Evolutionary conservation across 108 stramenopile species (phyloP).

Genomic region (Nitzschia sp.): DNA sequence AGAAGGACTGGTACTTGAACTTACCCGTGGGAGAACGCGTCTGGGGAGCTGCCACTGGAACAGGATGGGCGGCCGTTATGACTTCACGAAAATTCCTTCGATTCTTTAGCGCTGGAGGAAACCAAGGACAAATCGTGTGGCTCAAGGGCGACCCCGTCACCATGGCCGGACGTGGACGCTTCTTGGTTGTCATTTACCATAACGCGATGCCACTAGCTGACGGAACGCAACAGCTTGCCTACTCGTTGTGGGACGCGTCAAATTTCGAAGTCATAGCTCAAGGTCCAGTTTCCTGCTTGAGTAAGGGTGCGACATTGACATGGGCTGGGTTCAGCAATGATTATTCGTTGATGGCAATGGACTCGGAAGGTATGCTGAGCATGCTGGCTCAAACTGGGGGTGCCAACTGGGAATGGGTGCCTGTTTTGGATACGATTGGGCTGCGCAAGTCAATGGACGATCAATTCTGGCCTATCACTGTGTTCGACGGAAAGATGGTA

Average conservation of each 20-base stretch:
- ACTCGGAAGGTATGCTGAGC: slow-evolving; percentile 78
- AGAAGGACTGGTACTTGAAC: slow-evolving; percentile 82
- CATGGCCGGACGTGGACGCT: slow-evolving; percentile 69
- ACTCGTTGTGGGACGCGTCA: slow-evolving; percentile 66
- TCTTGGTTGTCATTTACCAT: slow-evolving; percentile 77
- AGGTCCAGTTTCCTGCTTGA: slow-evolving; percentile 67
- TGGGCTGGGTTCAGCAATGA: slow-evolving; percentile 86
- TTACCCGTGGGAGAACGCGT: slow-evolving; percentile 81
- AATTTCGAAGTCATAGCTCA: slow-evolving; percentile 44
- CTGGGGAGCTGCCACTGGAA: slow-evolving; percentile 73
- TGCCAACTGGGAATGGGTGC: slow-evolving; percentile 60
- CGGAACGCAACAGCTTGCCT: slow-evolving; percentile 82
- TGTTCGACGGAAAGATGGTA: slow-evolving; percentile 75
- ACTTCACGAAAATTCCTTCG: slow-evolving; percentile 81
- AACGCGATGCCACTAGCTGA: slow-evolving; percentile 57
- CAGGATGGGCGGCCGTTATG: slow-evolving; percentile 74
- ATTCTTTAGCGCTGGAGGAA: slow-evolving; percentile 70
- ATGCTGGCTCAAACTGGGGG: slow-evolving; percentile 53
- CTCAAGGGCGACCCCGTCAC: slow-evolving; percentile 80
- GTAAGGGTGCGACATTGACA: slow-evolving; percentile 56
- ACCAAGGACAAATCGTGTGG: slow-evolving; percentile 76
- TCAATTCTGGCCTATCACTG: slow-evolving; percentile 76
- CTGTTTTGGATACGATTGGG: slow-evolving; percentile 81
- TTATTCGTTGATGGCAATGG: slow-evolving; percentile 69
- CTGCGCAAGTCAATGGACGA: slow-evolving; percentile 77